phyloP scores from a whole-genome alignment of 768 basidiomycete species.

The Phlegmacium glaucopus region DNA sequence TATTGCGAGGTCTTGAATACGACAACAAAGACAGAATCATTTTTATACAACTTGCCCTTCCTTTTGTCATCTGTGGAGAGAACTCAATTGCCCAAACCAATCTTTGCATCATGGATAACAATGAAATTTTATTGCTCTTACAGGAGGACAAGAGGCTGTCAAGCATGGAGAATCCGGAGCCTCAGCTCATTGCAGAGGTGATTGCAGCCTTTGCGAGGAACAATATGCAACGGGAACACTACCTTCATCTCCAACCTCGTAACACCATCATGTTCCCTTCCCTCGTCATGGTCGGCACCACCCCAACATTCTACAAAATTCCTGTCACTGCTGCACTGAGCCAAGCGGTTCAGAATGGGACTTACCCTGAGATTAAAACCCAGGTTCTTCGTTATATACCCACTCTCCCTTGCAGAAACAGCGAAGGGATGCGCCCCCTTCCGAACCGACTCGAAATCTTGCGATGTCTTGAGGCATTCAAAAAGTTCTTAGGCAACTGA shows the following conservation, averaged over 20 bases:
- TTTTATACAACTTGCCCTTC: slow-evolving; percentile 14
- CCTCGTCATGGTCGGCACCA: slow-evolving; percentile 19
- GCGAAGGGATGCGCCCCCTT: slow-evolving; percentile 17
- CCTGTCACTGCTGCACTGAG: slow-evolving; percentile 17
- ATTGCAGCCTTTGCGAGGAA: slow-evolving; percentile 25
- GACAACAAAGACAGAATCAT: slow-evolving; percentile 16
- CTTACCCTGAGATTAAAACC: slow-evolving; percentile 16
- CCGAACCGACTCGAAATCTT: slow-evolving; percentile 16
- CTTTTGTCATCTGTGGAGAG: slow-evolving; percentile 20
- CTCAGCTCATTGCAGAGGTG: slow-evolving; percentile 27
- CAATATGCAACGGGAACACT: slow-evolving; percentile 14
- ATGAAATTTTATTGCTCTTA: slow-evolving; percentile 20
- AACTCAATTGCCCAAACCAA: slow-evolving; percentile 16
- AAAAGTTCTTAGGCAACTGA: slow-evolving; percentile 15
- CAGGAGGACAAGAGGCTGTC: slow-evolving; percentile 16
- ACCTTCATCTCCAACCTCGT: slow-evolving; percentile 13
- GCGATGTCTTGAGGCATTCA: slow-evolving; percentile 14
- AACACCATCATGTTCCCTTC: slow-evolving; percentile 14
- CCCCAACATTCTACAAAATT: slow-evolving; percentile 23
- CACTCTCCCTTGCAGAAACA: slow-evolving; percentile 13
- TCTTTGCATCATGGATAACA: slow-evolving; percentile 21
- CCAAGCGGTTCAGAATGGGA: slow-evolving; percentile 15
- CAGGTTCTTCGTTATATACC: slow-evolving; percentile 19
- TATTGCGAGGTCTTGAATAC: slow-evolving; percentile 15
- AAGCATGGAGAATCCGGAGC: slow-evolving; percentile 23